These are phyloP conservation scores for Pistacia atlantica DNA, from an alignment of 345 rosid species.

Conservation along the genomic window DNA sequence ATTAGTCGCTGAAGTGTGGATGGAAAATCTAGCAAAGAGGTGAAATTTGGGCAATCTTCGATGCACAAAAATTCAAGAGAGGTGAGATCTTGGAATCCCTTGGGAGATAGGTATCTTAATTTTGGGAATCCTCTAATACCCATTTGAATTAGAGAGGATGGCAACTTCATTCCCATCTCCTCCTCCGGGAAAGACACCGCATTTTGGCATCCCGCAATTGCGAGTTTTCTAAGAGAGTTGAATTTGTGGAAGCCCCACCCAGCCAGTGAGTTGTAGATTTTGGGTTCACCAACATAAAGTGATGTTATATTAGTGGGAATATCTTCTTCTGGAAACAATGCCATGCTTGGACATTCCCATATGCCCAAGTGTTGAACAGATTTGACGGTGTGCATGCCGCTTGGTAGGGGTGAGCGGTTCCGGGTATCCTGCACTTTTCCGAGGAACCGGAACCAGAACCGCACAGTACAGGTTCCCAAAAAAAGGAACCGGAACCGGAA, in stretches of 20 bases:
- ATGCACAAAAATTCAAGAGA: neutral
- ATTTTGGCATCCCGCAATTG: slow-evolving; percentile 12
- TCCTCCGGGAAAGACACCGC: slow-evolving; percentile 16
- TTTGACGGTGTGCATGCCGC: slow-evolving; percentile 4
- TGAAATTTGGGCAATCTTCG: neutral
- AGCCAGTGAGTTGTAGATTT: neutral
- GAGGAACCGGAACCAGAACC: too few relatives aligned
- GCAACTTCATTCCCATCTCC: neutral
- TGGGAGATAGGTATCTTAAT: neutral
- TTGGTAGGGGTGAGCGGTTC: too few relatives aligned
- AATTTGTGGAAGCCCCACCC: slow-evolving; percentile 24
- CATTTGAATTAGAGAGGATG: neutral
- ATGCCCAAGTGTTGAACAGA: slow-evolving; percentile 19
- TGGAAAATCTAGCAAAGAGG: neutral
- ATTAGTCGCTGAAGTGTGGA: neutral
- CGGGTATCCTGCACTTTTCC: too few relatives aligned
- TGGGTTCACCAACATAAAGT: slow-evolving; percentile 14
- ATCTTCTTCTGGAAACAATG: slow-evolving; percentile 21
- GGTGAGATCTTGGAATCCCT: neutral
- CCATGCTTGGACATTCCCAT: slow-evolving; percentile 14
- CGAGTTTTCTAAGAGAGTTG: slow-evolving; percentile 8
- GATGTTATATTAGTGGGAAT: slow-evolving; percentile 21
- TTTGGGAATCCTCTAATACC: neutral
- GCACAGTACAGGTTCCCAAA: too few relatives aligned
- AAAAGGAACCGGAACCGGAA: too few relatives aligned